These are phyloP conservation scores for Linderniella brevidens DNA, from an alignment of 257 asterid genomes.

Conservation along the genomic window DNA sequence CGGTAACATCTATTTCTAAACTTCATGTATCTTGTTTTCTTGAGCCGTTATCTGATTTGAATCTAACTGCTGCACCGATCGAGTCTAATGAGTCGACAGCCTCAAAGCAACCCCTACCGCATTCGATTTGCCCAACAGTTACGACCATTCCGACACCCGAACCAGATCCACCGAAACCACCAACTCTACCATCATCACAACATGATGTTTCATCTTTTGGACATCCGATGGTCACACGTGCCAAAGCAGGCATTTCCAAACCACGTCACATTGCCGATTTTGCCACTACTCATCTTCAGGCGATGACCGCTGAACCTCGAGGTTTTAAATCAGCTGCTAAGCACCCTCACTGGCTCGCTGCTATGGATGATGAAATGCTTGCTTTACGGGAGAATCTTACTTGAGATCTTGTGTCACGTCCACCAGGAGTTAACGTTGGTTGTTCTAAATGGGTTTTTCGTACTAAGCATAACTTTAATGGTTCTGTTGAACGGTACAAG, in stretches of 20 bases:
- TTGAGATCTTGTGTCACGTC: too few species aligned
- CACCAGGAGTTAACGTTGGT: too few species aligned
- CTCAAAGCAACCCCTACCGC: too few species aligned
- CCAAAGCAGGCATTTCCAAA: neutral
- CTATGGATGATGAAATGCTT: neutral
- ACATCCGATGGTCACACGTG: neutral
- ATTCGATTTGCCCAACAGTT: too few species aligned
- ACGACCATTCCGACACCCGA: too few species aligned
- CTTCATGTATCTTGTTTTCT: too few species aligned
- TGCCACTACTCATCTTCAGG: neutral
- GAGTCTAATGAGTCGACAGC: too few species aligned
- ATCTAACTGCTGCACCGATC: too few species aligned
- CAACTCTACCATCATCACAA: neutral
- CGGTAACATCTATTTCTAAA: neutral
- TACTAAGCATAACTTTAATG: neutral
- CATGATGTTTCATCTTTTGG: conserved; percentile 1
- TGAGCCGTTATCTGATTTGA: too few species aligned
- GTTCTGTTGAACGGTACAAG: neutral
- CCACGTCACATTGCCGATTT: neutral
- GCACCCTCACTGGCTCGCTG: neutral
- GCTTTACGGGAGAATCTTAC: neutral
- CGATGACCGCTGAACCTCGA: neutral
- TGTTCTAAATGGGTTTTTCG: too few species aligned
- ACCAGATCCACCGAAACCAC: too few species aligned
- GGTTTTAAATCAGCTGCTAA: neutral